phyloP scores from a whole-genome alignment of 148 eudicot species.

The Tetragonia tetragonoides region DNA sequence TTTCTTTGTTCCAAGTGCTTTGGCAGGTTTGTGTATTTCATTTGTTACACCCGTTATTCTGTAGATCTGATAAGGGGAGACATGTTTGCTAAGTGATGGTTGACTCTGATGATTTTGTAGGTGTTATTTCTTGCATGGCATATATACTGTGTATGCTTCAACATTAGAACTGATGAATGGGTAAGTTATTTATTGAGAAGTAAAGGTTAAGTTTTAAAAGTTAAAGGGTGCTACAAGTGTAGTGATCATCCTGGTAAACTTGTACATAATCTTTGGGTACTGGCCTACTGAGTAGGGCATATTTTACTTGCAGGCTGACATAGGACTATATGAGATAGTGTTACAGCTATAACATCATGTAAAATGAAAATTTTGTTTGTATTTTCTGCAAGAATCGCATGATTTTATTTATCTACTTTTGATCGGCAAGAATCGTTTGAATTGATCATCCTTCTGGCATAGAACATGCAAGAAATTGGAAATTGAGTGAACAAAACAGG shows the following conservation, averaged over 20 bases:
- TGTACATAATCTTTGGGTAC: neutral
- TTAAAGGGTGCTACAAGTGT: neutral
- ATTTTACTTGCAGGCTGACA: neutral
- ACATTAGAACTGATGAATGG: conserved; percentile 85
- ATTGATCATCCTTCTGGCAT: neutral
- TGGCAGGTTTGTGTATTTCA: conserved; percentile 63
- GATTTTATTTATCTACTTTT: too few species aligned
- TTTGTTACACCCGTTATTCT: neutral
- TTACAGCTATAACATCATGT: neutral
- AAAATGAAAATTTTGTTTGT: neutral
- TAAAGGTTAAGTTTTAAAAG: neutral
- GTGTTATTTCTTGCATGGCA: conserved; percentile 68
- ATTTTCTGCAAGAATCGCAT: too few species aligned
- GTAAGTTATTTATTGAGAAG: conserved; percentile 30
- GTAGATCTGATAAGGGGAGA: neutral
- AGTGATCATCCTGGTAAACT: neutral
- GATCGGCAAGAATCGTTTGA: neutral
- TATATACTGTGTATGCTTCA: conserved; percentile 65
- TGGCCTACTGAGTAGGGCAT: neutral
- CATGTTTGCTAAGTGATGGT: neutral
- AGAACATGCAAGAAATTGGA: conserved; percentile 10
- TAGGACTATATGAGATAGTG: neutral
- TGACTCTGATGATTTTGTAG: conserved; percentile 29
- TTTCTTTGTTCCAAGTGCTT: conserved; percentile 59
- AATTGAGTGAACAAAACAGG: neutral